Evolutionary conservation across 139 green algal species (phyloP).

Genomic region (Monoraphidium neglectum): DNA sequence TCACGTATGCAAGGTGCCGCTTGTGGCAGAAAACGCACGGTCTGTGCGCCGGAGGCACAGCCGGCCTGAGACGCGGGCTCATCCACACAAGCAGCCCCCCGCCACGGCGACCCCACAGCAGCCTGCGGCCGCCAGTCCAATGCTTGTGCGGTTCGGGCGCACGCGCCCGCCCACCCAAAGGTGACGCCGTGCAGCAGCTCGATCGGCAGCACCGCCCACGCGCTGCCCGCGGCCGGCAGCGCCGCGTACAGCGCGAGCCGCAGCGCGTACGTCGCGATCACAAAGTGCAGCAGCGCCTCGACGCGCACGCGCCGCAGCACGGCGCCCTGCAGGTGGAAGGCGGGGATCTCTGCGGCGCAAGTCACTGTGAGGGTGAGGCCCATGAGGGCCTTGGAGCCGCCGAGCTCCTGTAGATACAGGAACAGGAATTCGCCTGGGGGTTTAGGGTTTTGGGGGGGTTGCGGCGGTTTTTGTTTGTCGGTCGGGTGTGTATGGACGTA

Average conservation of each 20-base stretch:
- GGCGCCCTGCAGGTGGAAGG: conserved; percentile 41
- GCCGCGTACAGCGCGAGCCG: conserved; percentile 45
- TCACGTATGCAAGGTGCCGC: conserved; percentile 64
- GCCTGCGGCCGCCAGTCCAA: neutral
- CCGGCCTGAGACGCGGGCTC: neutral
- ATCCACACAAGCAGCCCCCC: neutral
- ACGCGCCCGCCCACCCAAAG: neutral
- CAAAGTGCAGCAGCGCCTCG: conserved; percentile 18
- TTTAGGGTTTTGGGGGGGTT: neutral
- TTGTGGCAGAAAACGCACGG: neutral
- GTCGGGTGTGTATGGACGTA: neutral
- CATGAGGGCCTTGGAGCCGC: conserved; percentile 43
- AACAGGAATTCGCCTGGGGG: conserved; percentile 56
- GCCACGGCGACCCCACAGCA: neutral
- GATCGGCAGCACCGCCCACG: conserved; percentile 51
- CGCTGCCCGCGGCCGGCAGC: conserved; percentile 27
- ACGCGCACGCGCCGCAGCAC: conserved; percentile 7
- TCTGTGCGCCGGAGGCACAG: neutral
- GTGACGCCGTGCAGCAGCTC: conserved; percentile 48
- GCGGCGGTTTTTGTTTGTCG: neutral
- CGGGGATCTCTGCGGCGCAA: conserved; percentile 48
- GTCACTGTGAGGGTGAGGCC: conserved; percentile 55
- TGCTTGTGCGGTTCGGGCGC: too few species aligned
- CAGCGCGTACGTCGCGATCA: conserved; percentile 35
- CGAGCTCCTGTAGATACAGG: conserved; percentile 47